phyloP scores from a whole-genome alignment of 192 early-diverging fungal species.

The Spizellomyces punctatus region DNA sequence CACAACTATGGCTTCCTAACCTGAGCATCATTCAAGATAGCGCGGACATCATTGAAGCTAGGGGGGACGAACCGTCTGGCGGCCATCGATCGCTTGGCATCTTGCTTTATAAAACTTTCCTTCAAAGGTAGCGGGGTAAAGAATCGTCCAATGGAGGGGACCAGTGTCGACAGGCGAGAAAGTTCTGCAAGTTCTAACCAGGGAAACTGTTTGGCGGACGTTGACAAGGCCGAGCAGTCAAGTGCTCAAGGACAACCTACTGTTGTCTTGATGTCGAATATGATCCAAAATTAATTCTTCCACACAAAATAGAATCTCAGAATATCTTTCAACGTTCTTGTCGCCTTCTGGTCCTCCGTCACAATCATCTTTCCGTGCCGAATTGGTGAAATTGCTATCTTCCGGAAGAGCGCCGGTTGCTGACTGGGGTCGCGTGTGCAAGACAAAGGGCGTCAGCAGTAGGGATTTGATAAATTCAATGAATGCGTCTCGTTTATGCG shows the following conservation, averaged over 20 bases:
- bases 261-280: constrained; percentile 49
- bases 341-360: constrained; percentile 35
- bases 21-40: constrained; percentile 90
- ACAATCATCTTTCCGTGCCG: background rate
- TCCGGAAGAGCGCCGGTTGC: background rate
- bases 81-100: constrained; percentile 70
- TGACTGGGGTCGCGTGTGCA: constrained; percentile 57
- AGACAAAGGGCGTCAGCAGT: constrained; percentile 83
- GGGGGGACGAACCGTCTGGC: constrained; percentile 84
- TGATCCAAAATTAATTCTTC: constrained; percentile 79
- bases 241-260: constrained; percentile 17
- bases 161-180: constrained; percentile 75
- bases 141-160: constrained; percentile 81
- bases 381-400: background rate
- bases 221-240: no score
- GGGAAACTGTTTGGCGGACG: background rate
- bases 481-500: constrained; percentile 88
- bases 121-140: constrained; percentile 81
- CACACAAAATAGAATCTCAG: constrained; percentile 77
- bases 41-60: constrained; percentile 89
- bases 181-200: constrained; percentile 58
- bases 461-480: constrained; percentile 89
- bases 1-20: constrained; percentile 29
- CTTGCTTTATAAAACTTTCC: constrained; percentile 69
- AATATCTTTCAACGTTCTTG: constrained; percentile 70